Base-by-base conservation (phyloP, 352 stramenopile species). In the Phytophthora pini region DNA sequence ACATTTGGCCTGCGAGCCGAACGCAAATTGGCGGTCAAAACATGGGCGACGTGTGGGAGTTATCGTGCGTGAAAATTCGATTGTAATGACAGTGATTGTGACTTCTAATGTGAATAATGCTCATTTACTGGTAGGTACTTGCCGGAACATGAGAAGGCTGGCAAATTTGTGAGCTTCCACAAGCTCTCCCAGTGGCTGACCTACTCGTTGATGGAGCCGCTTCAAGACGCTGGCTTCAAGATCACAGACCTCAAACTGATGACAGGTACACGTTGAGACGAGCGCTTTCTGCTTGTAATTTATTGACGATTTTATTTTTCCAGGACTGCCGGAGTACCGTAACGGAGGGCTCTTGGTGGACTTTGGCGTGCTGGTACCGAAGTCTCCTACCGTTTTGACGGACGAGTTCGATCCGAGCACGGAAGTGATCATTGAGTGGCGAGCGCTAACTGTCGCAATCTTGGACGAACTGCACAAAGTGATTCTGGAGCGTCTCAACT, bases 171-270 rank as follows among this genome's bases (percentile, higher is more conserved):
- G 31, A 90, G 84, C 60, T 96, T 96, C 63, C 88, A 96, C 75
- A 96, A 96, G 73, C 77, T 96, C 5, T 94, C 87, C 8, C 88
- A 96, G 71, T 96, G 88, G 88, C 65, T 95, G 48, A 95, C 88
- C 17, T 96, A 95, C 70, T 95, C 87, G 10, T 66, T 96, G 15
- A 94, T 96, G 80, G 88, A 96, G 60, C 88, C 88, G 0, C 68
- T 95, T 26, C 79, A 92, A 70, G 79, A 90, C n/a, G 83, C 84
- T n/a, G 84, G 85, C 0, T 77, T 95, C 29, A 87, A 85, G 48
- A 82, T 95, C 47, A 93, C 77, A 29, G 81, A 95, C 24, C 76
- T 92, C 6, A 78, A 88, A 32, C 69, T 90, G 54, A 93, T 84
- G 76, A 82, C 74, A 20, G 77, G 74, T 82, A 58, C 7, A 39